phyloP scores from a whole-genome alignment of 1,284 basidiomycete genomes.

The Rhodotorula glutinis region DNA sequence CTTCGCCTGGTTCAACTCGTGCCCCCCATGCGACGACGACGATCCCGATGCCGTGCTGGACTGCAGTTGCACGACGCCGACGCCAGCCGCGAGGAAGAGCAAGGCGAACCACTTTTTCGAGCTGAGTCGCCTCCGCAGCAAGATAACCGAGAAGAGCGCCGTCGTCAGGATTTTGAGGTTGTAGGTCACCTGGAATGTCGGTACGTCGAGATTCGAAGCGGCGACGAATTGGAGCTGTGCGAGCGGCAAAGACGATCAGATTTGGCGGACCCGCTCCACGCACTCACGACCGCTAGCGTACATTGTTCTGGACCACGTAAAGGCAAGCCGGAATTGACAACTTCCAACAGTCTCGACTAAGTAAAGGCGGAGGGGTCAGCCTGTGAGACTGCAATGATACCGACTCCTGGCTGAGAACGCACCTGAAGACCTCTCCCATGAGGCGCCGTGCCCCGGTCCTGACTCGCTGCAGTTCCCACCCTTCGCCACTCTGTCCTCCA shows the following conservation, averaged over 20 bases:
- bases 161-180: constrained; percentile 80
- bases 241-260: background rate
- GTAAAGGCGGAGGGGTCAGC: constrained; percentile 28
- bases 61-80: constrained; percentile 90
- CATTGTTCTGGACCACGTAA: constrained; percentile 92
- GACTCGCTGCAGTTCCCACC: constrained; percentile 1
- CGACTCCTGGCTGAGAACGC: no score
- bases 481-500: background rate
- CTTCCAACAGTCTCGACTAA: constrained; percentile 90
- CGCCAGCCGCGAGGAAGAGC: constrained; percentile 79
- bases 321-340: constrained; percentile 92
- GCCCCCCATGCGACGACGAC: constrained; percentile 44
- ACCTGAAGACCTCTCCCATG: constrained; percentile 38
- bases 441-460: constrained; percentile 8
- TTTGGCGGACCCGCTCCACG: no score
- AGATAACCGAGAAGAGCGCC: constrained; percentile 83
- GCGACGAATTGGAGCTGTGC: constrained; percentile 79
- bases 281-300: constrained; percentile 7
- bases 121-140: constrained; percentile 76
- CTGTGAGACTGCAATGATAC: background rate
- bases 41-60: constrained; percentile 38
- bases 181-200: constrained; percentile 89
- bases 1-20: constrained; percentile 72
- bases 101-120: constrained; percentile 78
- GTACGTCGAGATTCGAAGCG: constrained; percentile 84